Evolutionary conservation across 768 basidiomycete species (phyloP).

Genomic region (Boletus vinaceobasis): DNA sequence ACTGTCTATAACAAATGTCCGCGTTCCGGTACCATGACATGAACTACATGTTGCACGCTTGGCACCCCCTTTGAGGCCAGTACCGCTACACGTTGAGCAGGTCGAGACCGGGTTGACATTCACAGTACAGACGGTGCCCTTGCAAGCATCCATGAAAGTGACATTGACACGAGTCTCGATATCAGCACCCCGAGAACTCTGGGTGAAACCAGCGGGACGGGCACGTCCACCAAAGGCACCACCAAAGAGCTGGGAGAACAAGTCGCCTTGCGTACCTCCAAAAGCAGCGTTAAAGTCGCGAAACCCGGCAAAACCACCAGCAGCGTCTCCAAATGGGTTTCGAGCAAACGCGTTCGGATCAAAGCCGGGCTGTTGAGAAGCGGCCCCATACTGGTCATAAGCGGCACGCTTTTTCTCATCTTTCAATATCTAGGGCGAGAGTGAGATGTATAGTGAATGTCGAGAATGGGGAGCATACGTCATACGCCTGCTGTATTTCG

Average conservation of each 20-base stretch:
- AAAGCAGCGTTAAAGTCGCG: constrained; percentile 64
- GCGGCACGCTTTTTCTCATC: constrained; percentile 90
- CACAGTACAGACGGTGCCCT: constrained; percentile 75
- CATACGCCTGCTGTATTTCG: constrained; percentile 96
- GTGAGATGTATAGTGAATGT: constrained; percentile 19
- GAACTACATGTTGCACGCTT: constrained; percentile 74
- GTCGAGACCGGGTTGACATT: constrained; percentile 77
- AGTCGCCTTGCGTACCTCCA: constrained; percentile 52
- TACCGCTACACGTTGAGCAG: constrained; percentile 81
- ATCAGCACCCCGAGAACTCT: constrained; percentile 65
- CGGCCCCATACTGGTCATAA: constrained; percentile 89
- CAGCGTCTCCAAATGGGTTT: constrained; percentile 45
- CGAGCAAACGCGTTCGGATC: constrained; percentile 81
- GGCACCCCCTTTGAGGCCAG: constrained; percentile 82
- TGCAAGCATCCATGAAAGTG: constrained; percentile 93
- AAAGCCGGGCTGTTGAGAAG: constrained; percentile 92
- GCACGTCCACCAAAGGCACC: constrained; percentile 50
- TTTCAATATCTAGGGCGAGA: constrained; percentile 67
- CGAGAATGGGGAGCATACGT: constrained; percentile 51
- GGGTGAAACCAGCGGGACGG: constrained; percentile 42
- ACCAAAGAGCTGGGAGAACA: constrained; percentile 88
- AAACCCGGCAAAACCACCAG: constrained; percentile 69
- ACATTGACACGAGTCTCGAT: constrained; percentile 74
- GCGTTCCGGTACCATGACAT: constrained; percentile 84
- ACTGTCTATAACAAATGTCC: constrained; percentile 84